These are phyloP conservation scores for Plectranthus barbatus DNA, from an alignment of 257 asterid genomes.

Conservation along the genomic window DNA sequence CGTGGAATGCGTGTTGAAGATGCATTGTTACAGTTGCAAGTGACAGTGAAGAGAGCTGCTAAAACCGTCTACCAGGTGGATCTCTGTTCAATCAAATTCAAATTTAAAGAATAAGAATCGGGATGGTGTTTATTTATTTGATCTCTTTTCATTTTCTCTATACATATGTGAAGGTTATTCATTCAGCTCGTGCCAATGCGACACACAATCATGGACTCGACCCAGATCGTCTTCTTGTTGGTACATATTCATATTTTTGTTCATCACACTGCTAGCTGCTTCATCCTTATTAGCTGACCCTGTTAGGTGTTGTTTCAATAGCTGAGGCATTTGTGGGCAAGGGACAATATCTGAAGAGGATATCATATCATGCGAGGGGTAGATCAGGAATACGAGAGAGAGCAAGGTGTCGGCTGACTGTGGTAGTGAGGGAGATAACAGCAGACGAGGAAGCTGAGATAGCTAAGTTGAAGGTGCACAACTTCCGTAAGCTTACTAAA, in stretches of 20 bases:
- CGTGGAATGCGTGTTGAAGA: constrained; percentile 99
- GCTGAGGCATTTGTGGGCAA: constrained; percentile 97
- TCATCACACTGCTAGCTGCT: background rate
- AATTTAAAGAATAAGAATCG: background rate
- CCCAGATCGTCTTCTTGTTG: constrained; percentile 80
- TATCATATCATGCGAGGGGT: constrained; percentile 66
- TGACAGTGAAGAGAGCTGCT: constrained; percentile 84
- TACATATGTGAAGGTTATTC: constrained; percentile 56
- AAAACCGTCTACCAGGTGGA: constrained; percentile 90
- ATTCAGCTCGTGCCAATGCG: constrained; percentile 94
- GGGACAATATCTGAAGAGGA: constrained; percentile 67
- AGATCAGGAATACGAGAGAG: constrained; percentile 54
- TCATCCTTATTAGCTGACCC: background rate
- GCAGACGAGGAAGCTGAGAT: constrained; percentile 86
- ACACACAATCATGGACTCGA: constrained; percentile 73
- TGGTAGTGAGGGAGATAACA: constrained; percentile 76
- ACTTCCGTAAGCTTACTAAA: constrained; percentile 64
- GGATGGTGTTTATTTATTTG: background rate
- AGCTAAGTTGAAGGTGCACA: constrained; percentile 76
- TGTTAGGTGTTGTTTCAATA: constrained; percentile 8
- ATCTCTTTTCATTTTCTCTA: background rate
- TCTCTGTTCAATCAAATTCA: background rate
- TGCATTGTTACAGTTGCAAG: constrained; percentile 92
- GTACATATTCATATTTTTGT: constrained; percentile 18
- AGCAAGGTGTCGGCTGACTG: constrained; percentile 81